These are phyloP conservation scores for Trichoderma virens DNA, from an alignment of 495 filamentous ascomycete genomes.

Conservation along the genomic window DNA sequence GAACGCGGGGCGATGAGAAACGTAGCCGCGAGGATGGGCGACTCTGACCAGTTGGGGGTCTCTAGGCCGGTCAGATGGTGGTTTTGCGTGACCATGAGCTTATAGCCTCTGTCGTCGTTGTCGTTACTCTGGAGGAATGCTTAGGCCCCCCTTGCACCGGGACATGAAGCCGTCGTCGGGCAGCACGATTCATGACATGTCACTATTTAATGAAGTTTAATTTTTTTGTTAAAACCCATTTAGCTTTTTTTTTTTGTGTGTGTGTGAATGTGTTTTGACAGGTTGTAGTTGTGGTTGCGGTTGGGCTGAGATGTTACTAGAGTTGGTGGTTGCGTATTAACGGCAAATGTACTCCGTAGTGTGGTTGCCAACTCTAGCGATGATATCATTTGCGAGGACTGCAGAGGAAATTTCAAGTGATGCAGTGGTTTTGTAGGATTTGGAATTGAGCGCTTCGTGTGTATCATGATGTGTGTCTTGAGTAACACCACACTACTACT, in stretches of 20 bases:
- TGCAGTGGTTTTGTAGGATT: too few relatives aligned
- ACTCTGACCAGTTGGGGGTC: neutral
- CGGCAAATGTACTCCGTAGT: too few relatives aligned
- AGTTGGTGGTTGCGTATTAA: too few relatives aligned
- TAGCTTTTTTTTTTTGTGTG: neutral
- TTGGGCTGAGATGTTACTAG: too few relatives aligned
- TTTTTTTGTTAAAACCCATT: neutral
- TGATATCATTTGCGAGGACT: neutral
- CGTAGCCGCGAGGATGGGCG: neutral
- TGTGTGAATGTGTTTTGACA: neutral
- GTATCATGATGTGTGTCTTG: neutral
- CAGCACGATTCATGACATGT: neutral
- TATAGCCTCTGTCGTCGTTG: neutral
- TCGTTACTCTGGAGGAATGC: neutral
- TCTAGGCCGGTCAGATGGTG: neutral
- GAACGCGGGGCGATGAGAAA: neutral
- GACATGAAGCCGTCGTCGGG: neutral
- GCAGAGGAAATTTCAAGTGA: too few relatives aligned
- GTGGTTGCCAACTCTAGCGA: too few relatives aligned
- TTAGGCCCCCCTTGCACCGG: neutral
- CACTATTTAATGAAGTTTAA: neutral
- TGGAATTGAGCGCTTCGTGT: too few relatives aligned
- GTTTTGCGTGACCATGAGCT: conserved; percentile 7
- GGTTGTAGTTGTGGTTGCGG: too few relatives aligned
- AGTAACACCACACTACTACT: neutral